Evolutionary conservation across 768 basidiomycete genomes (phyloP).

Genomic region (Floccularia luteovirens): DNA sequence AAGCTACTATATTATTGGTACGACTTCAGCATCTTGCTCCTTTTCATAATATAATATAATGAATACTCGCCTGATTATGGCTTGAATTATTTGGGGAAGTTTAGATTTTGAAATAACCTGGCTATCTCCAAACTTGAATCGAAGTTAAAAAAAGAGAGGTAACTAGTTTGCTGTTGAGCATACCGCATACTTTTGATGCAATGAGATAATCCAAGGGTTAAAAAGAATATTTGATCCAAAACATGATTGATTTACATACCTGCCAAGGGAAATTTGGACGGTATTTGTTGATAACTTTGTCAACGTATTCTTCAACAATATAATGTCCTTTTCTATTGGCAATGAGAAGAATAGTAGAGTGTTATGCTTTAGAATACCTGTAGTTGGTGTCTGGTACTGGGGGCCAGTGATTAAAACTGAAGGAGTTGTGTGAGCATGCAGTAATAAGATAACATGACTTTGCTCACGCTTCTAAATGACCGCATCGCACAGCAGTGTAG

Average conservation of each 20-base stretch:
- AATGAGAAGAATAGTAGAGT: slow-evolving; percentile 8
- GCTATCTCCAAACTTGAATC: slow-evolving; percentile 66
- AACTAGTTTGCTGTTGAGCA: slow-evolving; percentile 10
- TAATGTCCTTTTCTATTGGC: slow-evolving; percentile 60
- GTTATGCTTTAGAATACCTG: slow-evolving; percentile 33
- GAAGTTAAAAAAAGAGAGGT: neutral
- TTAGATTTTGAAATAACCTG: slow-evolving; percentile 62
- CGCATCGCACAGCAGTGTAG: slow-evolving; percentile 72
- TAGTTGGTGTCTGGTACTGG: slow-evolving; percentile 72
- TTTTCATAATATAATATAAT: neutral
- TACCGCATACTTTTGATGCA: slow-evolving; percentile 53
- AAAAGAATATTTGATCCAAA: neutral
- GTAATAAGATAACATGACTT: no score
- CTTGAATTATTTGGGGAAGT: slow-evolving; percentile 65
- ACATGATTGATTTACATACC: slow-evolving; percentile 30
- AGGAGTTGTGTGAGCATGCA: no score
- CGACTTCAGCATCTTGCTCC: slow-evolving; percentile 3
- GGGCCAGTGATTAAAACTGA: slow-evolving; percentile 67
- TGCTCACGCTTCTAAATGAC: slow-evolving; percentile 59
- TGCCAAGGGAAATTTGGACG: slow-evolving; percentile 65
- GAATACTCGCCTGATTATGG: slow-evolving; percentile 52
- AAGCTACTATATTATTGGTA: slow-evolving; percentile 46
- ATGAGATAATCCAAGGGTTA: slow-evolving; percentile 1
- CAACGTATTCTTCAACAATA: slow-evolving; percentile 62
- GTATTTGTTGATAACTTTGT: slow-evolving; percentile 56